Conservation (phyloP, 331 rosid species). For the Malus hybrid region DNA sequence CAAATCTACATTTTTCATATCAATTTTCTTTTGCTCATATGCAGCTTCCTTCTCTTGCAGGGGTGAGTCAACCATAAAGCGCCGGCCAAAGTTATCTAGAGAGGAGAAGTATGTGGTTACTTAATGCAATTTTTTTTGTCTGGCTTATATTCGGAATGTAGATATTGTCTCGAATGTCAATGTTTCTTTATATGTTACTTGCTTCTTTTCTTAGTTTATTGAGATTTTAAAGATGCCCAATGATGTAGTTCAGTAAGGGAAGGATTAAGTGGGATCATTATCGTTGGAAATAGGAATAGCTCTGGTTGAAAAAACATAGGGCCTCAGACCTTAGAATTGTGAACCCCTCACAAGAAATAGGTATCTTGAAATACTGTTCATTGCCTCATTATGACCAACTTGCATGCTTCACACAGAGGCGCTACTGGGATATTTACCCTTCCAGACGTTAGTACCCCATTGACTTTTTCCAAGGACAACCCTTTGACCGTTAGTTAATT, state of each 20-base stretch:
- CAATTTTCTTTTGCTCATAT: slow-evolving; percentile 2
- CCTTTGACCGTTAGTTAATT: no score
- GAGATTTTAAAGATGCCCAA: background rate
- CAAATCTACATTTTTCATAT: background rate
- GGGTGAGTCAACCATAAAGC: slow-evolving; percentile 47
- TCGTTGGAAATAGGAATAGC: background rate
- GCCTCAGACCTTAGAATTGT: background rate
- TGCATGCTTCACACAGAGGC: background rate
- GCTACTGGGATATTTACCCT: background rate
- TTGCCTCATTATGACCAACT: background rate
- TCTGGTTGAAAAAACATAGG: background rate
- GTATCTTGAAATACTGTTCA: background rate
- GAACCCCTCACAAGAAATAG: background rate
- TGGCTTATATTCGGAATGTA: background rate
- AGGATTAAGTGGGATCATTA: background rate
- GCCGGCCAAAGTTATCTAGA: slow-evolving; percentile 44
- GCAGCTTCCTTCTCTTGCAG: slow-evolving; percentile 30
- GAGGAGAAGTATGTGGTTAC: slow-evolving; percentile 58
- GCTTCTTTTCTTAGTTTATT: background rate
- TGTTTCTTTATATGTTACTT: background rate
- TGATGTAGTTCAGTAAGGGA: background rate
- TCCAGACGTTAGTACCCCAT: background rate
- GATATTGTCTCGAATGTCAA: background rate
- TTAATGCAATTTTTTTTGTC: background rate
- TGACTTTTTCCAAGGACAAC: no score